These are phyloP conservation scores for Sphagnum tenellum DNA, from an alignment of 225 moss, liverwort and hornwort genomes.

Conservation along the genomic window DNA sequence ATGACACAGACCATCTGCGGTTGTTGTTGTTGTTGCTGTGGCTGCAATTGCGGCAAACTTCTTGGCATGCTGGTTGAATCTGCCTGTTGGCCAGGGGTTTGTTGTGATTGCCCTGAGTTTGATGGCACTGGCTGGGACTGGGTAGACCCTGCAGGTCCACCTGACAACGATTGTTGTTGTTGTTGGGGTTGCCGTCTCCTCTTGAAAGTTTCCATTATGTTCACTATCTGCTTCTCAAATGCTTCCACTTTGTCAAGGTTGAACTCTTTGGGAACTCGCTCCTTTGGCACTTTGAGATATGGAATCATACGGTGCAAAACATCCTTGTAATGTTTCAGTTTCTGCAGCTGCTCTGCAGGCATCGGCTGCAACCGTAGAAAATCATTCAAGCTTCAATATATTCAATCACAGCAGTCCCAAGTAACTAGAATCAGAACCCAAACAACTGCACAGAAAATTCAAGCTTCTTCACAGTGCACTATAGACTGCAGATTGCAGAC, in stretches of 20 bases:
- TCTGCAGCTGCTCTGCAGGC: slow-evolving; percentile 94
- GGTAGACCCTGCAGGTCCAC: slow-evolving; percentile 32
- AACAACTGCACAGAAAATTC: not conserved
- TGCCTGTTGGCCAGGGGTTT: slow-evolving; percentile 41
- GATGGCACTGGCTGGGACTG: slow-evolving; percentile 8
- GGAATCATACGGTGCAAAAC: slow-evolving; percentile 97
- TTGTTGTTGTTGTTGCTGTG: slow-evolving; percentile 39
- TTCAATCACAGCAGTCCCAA: too few relatives aligned
- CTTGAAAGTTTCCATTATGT: slow-evolving; percentile 99
- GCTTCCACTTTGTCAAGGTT: slow-evolving; percentile 99
- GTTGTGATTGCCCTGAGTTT: slow-evolving; percentile 17
- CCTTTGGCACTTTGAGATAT: slow-evolving; percentile 82
- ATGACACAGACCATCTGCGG: slow-evolving; percentile 31
- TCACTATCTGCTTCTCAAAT: slow-evolving; percentile 98
- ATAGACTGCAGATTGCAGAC: too few relatives aligned
- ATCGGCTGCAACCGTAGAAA: slow-evolving; percentile 51
- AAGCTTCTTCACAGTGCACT: too few relatives aligned
- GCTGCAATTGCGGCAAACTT: slow-evolving; percentile 20
- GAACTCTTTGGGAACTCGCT: slow-evolving; percentile 88
- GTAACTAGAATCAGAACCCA: not conserved
- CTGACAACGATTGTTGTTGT: slow-evolving; percentile 25
- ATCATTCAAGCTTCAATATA: too few relatives aligned
- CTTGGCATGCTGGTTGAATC: slow-evolving; percentile 47
- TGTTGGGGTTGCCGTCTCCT: slow-evolving; percentile 61
- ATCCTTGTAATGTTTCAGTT: slow-evolving; percentile 95